These are phyloP conservation scores for Candida albicans DNA, from an alignment of 1,139 yeast species.

Conservation along the genomic window DNA sequence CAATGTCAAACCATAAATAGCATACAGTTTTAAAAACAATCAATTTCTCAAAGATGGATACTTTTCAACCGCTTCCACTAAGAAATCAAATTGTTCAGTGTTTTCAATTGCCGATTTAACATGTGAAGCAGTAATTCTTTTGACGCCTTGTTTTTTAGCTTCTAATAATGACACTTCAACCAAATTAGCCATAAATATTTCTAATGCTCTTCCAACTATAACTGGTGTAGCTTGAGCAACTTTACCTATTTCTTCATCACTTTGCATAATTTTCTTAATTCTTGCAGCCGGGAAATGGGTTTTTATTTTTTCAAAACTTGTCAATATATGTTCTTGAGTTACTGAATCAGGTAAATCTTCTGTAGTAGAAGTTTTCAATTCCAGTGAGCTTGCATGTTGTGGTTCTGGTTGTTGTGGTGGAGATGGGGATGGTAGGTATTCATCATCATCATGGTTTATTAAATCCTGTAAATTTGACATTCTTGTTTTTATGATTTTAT, in stretches of 20 bases:
- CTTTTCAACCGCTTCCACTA: slow-evolving; percentile 71
- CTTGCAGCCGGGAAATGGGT: slow-evolving; percentile 98
- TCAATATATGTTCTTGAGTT: slow-evolving; percentile 31
- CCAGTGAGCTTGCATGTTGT: background rate
- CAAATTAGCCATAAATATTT: slow-evolving; percentile 84
- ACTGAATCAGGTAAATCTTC: slow-evolving; percentile 14
- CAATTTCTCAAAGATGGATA: slow-evolving; percentile 45
- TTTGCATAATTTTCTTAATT: slow-evolving; percentile 93
- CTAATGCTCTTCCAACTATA: slow-evolving; percentile 92
- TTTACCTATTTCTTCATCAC: slow-evolving; percentile 97
- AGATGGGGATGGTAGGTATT: slow-evolving; percentile 7
- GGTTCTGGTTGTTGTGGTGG: background rate
- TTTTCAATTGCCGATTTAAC: slow-evolving; percentile 79
- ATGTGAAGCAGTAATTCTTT: slow-evolving; percentile 81
- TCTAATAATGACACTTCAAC: slow-evolving; percentile 82
- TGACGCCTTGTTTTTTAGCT: slow-evolving; percentile 74
- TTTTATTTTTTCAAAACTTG: slow-evolving; percentile 58
- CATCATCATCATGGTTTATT: slow-evolving; percentile 16
- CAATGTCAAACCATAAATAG: no score
- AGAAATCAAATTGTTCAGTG: slow-evolving; percentile 90
- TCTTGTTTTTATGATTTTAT: background rate
- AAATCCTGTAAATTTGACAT: slow-evolving; percentile 17
- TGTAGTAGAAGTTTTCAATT: background rate
- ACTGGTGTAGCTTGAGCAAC: slow-evolving; percentile 99
- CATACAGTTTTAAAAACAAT: background rate